These are phyloP conservation scores for Clarkia xantiana DNA, from an alignment of 345 rosid species.

Conservation along the genomic window DNA sequence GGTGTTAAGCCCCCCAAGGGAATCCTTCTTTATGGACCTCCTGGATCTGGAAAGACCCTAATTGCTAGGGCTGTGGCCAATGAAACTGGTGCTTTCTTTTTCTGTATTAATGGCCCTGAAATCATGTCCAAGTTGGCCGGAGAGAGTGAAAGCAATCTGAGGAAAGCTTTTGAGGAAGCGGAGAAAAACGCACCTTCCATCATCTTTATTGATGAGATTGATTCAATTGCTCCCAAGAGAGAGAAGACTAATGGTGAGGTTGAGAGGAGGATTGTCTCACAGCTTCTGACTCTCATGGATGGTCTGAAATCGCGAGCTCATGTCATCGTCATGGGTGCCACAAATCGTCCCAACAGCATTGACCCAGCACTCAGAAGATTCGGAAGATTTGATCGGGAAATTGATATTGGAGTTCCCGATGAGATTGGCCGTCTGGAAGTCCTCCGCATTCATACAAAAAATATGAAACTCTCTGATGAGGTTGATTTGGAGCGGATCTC, in stretches of 20 bases:
- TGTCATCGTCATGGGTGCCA: constrained; percentile 92
- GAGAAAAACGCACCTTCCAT: constrained; percentile 97
- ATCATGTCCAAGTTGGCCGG: constrained; percentile 97
- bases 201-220: constrained; percentile 83
- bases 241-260: constrained; percentile 97
- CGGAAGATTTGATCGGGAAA: constrained; percentile 90
- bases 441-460: constrained; percentile 90
- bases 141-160: constrained; percentile 94
- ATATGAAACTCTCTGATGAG: constrained; percentile 94
- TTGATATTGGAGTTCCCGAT: constrained; percentile 92
- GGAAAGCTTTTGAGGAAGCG: constrained; percentile 94
- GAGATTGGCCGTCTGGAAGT: constrained; percentile 97
- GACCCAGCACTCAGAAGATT: constrained; percentile 93
- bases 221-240: constrained; percentile 92
- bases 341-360: constrained; percentile 91
- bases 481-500: constrained; percentile 82
- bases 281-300: constrained; percentile 90
- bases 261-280: constrained; percentile 94
- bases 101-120: constrained; percentile 89
- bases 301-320: constrained; percentile 84
- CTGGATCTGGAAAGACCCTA: constrained; percentile 78
- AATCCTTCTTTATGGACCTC: constrained; percentile 75
- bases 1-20: constrained; percentile 99
- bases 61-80: constrained; percentile 96
- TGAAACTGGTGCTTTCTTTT: constrained; percentile 96